Percentiles rank a stretch among this genome's conserved stretches.
These are phyloP conservation scores for Massarina eburnea DNA, from an alignment of 2,329 filamentous ascomycete genomes.

Conservation along the genomic window DNA sequence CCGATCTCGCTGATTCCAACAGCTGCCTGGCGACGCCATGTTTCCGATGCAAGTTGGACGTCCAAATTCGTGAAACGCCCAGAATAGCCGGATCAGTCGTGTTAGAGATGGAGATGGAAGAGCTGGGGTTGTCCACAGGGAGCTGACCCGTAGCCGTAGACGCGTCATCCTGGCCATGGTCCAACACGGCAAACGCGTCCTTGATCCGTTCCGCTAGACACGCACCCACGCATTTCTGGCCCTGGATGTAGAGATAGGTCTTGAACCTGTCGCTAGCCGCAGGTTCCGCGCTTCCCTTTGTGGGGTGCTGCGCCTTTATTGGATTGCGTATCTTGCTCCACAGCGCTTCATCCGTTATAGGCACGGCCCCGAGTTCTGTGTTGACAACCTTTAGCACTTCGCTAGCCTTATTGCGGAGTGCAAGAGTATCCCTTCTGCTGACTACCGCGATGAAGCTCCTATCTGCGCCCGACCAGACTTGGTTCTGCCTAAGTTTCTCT, in stretches of 20 bases:
- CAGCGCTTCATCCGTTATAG: constrained; percentile 58
- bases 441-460: constrained; percentile 60
- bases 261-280: constrained; percentile 55
- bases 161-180: constrained; percentile 20
- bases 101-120: constrained; percentile 48
- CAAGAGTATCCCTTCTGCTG: constrained; percentile 55
- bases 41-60: constrained; percentile 57
- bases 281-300: constrained; percentile 22
- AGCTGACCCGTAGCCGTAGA: constrained; percentile 18
- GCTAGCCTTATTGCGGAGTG: constrained; percentile 57
- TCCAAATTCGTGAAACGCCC: constrained; percentile 68
- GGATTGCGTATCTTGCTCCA: constrained; percentile 54
- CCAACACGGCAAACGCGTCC: constrained; percentile 56
- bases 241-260: constrained; percentile 63
- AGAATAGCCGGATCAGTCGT: constrained; percentile 53
- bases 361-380: constrained; percentile 62
- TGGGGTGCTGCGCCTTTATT: constrained; percentile 30
- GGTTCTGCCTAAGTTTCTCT: constrained; percentile 53
- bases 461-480: constrained; percentile 50
- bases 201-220: constrained; percentile 64
- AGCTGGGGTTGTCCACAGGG: constrained; percentile 21
- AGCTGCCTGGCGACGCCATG: constrained; percentile 61
- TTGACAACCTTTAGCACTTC: constrained; percentile 62
- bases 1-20: constrained; percentile 57
- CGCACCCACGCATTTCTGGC: constrained; percentile 63